phyloP scores from a whole-genome alignment of 2,329 filamentous ascomycete species.

The Colletotrichum sp. region DNA sequence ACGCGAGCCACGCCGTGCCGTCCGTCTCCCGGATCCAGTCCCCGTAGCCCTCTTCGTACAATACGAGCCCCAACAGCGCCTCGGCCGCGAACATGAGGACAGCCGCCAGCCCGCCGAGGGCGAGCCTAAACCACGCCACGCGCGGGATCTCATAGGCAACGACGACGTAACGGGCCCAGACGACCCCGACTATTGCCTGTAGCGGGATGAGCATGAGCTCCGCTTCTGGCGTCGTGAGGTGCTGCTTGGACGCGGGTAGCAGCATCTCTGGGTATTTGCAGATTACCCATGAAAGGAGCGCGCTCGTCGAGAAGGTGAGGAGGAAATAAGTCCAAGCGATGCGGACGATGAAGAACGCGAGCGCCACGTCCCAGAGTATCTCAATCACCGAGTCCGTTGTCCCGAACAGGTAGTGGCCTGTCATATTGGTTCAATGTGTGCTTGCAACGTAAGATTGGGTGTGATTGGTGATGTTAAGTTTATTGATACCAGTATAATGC shows the following conservation, averaged over 20 bases:
- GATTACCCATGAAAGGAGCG: conserved; percentile 16
- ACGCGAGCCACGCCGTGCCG: background rate
- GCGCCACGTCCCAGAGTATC: conserved; percentile 40
- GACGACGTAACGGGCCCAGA: conserved; percentile 8
- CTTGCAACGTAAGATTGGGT: background rate
- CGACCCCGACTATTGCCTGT: background rate
- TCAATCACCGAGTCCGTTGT: conserved; percentile 39
- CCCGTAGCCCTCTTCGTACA: background rate
- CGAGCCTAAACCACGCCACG: conserved; percentile 15
- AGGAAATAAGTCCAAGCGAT: conserved; percentile 35
- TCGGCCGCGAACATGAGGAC: background rate
- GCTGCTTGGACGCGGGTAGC: background rate
- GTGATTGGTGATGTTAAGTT: background rate
- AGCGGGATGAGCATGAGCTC: background rate
- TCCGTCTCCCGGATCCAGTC: background rate
- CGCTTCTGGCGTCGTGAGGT: background rate
- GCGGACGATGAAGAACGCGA: conserved; percentile 38
- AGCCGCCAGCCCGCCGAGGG: conserved; percentile 6
- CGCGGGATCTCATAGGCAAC: conserved; percentile 9
- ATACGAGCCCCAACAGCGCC: background rate
- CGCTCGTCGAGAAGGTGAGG: conserved; percentile 28
- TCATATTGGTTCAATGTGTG: background rate
- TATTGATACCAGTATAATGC: background rate
- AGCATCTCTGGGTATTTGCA: background rate
- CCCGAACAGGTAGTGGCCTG: conserved; percentile 27